These are phyloP conservation scores for Alloascoidea africana DNA, from an alignment of 805 yeast species.

Conservation along the genomic window DNA sequence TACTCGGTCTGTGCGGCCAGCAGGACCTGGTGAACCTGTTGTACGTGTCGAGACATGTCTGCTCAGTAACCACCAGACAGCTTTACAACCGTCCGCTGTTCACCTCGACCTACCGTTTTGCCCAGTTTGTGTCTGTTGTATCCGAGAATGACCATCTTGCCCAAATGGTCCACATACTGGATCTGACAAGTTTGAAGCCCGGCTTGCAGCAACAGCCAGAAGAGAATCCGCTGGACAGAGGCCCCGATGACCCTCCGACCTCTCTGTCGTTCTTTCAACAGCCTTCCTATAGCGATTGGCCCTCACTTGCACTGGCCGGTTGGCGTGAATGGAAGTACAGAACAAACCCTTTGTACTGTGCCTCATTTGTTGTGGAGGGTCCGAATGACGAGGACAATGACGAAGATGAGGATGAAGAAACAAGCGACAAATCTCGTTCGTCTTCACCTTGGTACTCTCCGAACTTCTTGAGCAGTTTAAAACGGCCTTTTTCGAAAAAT, in stretches of 20 bases:
- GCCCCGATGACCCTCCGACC: slow-evolving; percentile 3
- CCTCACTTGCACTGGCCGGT: slow-evolving; percentile 40
- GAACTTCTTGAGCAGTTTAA: no score
- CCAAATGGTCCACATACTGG: slow-evolving; percentile 34
- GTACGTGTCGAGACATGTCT: slow-evolving; percentile 34
- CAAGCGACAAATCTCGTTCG: slow-evolving; percentile 1
- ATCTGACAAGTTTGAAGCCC: slow-evolving; percentile 32
- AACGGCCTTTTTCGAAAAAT: background rate
- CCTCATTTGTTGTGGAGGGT: slow-evolving; percentile 6
- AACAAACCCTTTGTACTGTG: slow-evolving; percentile 49
- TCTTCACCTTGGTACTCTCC: slow-evolving; percentile 3
- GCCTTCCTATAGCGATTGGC: slow-evolving; percentile 6
- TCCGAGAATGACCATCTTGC: slow-evolving; percentile 43
- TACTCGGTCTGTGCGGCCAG: slow-evolving; percentile 18
- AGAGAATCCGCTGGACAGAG: background rate
- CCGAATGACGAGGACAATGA: slow-evolving; percentile 1
- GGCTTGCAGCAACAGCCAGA: no score
- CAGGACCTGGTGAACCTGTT: slow-evolving; percentile 28
- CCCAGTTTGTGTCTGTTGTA: slow-evolving; percentile 63
- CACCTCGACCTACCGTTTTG: slow-evolving; percentile 62
- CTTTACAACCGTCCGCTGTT: slow-evolving; percentile 41
- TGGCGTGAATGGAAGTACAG: slow-evolving; percentile 90
- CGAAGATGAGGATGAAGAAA: background rate
- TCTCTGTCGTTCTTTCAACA: slow-evolving; percentile 5
- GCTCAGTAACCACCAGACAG: slow-evolving; percentile 33